Percentiles rank a stretch among this genome's conserved stretches.
Evolutionary conservation across 2,329 filamentous ascomycete species (phyloP).

Genomic region (Colletotrichum camelliae): DNA sequence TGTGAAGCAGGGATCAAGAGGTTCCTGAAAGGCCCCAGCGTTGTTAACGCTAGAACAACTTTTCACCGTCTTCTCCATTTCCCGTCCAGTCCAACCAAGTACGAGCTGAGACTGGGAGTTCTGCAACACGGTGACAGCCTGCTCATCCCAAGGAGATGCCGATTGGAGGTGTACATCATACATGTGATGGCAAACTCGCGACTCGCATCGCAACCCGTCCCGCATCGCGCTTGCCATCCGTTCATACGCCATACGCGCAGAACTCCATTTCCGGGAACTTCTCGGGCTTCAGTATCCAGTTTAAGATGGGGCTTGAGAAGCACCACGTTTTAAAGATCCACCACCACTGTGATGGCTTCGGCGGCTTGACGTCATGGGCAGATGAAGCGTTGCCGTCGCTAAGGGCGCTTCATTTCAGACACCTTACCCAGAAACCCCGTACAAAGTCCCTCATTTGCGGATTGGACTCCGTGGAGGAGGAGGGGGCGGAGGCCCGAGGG

Average conservation of each 20-base stretch:
- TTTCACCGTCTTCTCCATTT: constrained; percentile 1
- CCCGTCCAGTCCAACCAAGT: not conserved
- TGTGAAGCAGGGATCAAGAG: not conserved
- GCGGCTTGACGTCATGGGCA: constrained; percentile 9
- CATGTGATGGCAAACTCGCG: constrained; percentile 4
- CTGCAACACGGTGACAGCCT: not conserved
- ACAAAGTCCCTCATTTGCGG: not conserved
- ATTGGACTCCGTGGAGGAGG: not conserved
- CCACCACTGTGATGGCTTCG: not conserved
- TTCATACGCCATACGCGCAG: not conserved
- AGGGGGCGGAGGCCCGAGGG: no score
- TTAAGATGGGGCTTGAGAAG: not conserved
- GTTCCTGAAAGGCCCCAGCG: not conserved
- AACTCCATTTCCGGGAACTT: not conserved
- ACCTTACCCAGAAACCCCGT: constrained; percentile 17
- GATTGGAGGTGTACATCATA: not conserved
- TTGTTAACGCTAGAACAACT: constrained; percentile 14
- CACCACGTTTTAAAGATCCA: constrained; percentile 14
- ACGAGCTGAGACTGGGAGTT: not conserved
- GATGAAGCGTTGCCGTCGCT: not conserved
- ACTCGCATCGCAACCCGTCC: not conserved
- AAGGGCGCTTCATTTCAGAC: constrained; percentile 13
- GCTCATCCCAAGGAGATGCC: not conserved
- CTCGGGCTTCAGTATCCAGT: constrained; percentile 6
- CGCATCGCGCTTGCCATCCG: not conserved